phyloP scores from a whole-genome alignment of 2,329 filamentous ascomycete genomes.

The Sporothrix mexicana region DNA sequence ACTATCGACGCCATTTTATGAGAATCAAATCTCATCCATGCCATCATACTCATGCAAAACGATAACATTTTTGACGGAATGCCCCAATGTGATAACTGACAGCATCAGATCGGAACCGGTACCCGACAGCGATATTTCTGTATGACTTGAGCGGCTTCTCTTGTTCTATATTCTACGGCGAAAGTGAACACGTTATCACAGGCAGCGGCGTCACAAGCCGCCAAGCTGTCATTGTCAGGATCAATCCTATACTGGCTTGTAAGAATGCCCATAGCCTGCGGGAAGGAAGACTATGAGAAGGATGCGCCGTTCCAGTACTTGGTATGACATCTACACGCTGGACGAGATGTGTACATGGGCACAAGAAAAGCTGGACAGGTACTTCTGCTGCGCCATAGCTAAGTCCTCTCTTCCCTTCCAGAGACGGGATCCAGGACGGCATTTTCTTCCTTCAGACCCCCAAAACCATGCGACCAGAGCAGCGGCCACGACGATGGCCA shows the following conservation, averaged over 20 bases:
- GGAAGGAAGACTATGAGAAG: neutral
- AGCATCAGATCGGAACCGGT: neutral
- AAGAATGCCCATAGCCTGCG: no score
- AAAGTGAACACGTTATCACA: neutral
- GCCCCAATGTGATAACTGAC: neutral
- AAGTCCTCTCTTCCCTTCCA: neutral
- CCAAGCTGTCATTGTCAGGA: neutral
- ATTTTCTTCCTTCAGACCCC: neutral
- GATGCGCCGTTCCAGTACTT: neutral
- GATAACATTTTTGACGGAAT: neutral
- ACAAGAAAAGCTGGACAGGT: neutral
- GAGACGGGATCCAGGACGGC: constrained; percentile 3
- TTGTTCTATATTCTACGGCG: neutral
- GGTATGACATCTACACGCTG: neutral
- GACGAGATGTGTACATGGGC: neutral
- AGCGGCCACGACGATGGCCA: neutral
- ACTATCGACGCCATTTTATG: neutral
- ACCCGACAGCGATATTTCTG: neutral
- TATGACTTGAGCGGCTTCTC: neutral
- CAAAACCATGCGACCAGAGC: neutral
- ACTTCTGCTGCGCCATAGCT: neutral
- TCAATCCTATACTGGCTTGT: no score
- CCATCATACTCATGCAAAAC: neutral
- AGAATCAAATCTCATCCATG: neutral
- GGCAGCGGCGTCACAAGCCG: neutral